phyloP scores from a whole-genome alignment of 495 filamentous ascomycete species.

The Cercophora sp. region DNA sequence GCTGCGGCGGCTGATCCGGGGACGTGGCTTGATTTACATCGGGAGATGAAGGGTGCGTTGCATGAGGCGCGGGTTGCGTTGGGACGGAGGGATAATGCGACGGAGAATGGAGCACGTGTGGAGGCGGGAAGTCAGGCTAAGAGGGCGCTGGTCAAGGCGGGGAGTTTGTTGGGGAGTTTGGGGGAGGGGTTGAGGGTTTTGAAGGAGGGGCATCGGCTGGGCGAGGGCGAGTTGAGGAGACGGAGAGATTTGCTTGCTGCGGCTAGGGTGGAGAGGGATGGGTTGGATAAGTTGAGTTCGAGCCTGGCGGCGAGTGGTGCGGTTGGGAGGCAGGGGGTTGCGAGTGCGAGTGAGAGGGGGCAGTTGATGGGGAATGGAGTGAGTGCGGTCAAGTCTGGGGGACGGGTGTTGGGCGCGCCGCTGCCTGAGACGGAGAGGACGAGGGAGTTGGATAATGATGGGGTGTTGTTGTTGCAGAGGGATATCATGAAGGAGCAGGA shows the following conservation, averaged over 20 bases:
- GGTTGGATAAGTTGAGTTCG: conserved; percentile 74
- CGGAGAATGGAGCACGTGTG: conserved; percentile 41
- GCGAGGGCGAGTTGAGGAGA: conserved; percentile 83
- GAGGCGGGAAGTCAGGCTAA: conserved; percentile 82
- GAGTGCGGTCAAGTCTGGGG: conserved; percentile 26
- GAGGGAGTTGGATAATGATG: conserved; percentile 83
- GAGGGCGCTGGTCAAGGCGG: conserved; percentile 71
- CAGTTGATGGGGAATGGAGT: conserved; percentile 28
- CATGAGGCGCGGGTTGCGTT: conserved; percentile 77
- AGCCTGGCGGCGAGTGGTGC: conserved; percentile 53
- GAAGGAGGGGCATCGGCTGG: conserved; percentile 48
- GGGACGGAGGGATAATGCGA: conserved; percentile 70
- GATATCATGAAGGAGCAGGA: conserved; percentile 87
- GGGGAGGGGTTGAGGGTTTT: conserved; percentile 64
- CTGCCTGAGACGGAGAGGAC: conserved; percentile 82
- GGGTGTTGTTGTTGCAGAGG: conserved; percentile 78
- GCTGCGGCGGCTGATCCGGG: conserved; percentile 66
- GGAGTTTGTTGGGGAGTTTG: conserved; percentile 60
- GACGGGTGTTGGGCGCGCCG: conserved; percentile 73
- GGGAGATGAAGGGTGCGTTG: conserved; percentile 75
- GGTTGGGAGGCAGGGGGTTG: conserved; percentile 19
- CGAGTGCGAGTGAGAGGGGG: conserved; percentile 28
- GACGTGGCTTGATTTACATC: conserved; percentile 82
- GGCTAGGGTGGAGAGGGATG: conserved; percentile 79
- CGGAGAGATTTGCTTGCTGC: conserved; percentile 73